Conservation (phyloP, 1,284 basidiomycete genomes). For the Pyrrhoderma noxium region DNA sequence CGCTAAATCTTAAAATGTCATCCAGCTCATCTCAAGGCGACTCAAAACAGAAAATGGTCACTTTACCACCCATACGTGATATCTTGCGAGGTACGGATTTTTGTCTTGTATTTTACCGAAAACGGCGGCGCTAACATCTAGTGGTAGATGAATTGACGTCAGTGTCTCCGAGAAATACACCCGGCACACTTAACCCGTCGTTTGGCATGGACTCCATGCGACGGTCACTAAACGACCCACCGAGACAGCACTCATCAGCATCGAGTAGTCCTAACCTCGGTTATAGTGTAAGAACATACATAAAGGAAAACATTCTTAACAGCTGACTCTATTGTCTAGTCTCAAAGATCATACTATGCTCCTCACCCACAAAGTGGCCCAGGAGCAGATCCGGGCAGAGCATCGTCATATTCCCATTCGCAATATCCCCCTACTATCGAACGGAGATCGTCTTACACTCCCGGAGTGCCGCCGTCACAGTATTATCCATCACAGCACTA, state of each 20-base stretch:
- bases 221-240: constrained; percentile 24
- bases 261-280: neutral
- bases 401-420: no score
- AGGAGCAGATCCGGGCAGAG: no score
- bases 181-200: constrained; percentile 18
- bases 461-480: no score
- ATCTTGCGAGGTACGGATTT: constrained; percentile 52
- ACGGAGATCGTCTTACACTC: no score
- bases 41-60: constrained; percentile 44
- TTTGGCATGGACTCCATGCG: constrained; percentile 23
- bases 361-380: no score
- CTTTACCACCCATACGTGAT: constrained; percentile 69
- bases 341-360: no score
- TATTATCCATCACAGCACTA: no score
- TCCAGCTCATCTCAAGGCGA: constrained; percentile 31
- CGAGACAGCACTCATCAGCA: constrained; percentile 11
- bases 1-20: constrained; percentile 29
- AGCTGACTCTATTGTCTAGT: no score
- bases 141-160: constrained; percentile 38
- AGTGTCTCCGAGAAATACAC: constrained; percentile 22
- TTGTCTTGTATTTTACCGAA: constrained; percentile 12
- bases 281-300: no score
- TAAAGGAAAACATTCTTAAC: no score
- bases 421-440: no score
- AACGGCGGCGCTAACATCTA: constrained; percentile 3